These are phyloP conservation scores for Saccharomycopsis amapae DNA, from an alignment of 805 yeast genomes.

Conservation along the genomic window DNA sequence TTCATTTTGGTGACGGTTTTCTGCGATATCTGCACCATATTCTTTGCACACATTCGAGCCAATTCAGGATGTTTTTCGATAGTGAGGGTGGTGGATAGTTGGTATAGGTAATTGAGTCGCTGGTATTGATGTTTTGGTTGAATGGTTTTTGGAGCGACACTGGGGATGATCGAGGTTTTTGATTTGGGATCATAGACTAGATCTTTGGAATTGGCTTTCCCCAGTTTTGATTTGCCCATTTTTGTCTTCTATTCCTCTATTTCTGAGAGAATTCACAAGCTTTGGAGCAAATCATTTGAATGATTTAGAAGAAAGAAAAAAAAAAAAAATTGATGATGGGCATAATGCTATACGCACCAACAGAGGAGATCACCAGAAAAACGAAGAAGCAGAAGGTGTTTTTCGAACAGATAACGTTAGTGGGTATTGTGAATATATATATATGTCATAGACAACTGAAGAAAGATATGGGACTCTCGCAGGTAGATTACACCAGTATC, in stretches of 20 bases:
- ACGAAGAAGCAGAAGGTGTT: background rate
- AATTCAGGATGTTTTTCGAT: background rate
- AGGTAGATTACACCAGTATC: constrained; percentile 10
- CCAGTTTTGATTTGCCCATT: constrained; percentile 1
- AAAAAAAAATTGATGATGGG: no score
- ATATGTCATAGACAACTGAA: background rate
- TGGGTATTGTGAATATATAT: background rate
- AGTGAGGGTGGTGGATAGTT: constrained; percentile 6
- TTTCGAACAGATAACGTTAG: background rate
- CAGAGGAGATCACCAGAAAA: no score
- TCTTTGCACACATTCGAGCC: constrained; percentile 15
- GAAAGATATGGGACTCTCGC: background rate
- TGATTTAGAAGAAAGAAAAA: no score
- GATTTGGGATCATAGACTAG: constrained; percentile 3
- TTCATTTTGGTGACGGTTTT: constrained; percentile 15
- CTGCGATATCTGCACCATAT: constrained; percentile 14
- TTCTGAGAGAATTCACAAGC: no score
- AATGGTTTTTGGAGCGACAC: constrained; percentile 9
- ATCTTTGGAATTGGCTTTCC: background rate
- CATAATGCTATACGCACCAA: no score
- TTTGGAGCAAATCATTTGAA: no score
- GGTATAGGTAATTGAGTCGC: constrained; percentile 18
- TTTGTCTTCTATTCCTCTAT: no score
- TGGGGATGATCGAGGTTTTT: background rate
- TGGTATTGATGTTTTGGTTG: constrained; percentile 15